Conservation (phyloP, 345 rosid genomes). For the Salix exigua region DNA sequence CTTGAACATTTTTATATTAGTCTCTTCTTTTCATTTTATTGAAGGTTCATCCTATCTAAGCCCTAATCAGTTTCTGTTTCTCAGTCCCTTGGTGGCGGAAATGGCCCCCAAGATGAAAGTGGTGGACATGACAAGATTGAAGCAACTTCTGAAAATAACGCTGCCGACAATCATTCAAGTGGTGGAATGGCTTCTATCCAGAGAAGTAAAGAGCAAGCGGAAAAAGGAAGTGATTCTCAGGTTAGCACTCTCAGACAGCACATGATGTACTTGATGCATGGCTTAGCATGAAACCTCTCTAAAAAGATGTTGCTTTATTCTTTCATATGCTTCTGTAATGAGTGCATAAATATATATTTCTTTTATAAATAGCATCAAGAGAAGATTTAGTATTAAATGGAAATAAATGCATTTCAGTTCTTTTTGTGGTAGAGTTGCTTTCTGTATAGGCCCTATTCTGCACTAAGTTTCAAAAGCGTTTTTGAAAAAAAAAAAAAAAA, state of each 20-base stretch:
- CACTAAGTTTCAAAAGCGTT: too few relatives aligned
- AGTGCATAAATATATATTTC: not conserved
- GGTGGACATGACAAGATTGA: conserved; percentile 69
- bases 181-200: conserved; percentile 38
- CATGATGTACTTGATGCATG: conserved; percentile 1
- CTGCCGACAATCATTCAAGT: conserved; percentile 48
- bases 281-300: not conserved
- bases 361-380: not conserved
- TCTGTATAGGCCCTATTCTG: too few relatives aligned
- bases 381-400: not conserved
- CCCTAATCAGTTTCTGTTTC: conserved; percentile 21
- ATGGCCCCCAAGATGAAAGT: conserved; percentile 51
- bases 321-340: not conserved
- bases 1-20: not conserved
- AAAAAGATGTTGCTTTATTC: not conserved
- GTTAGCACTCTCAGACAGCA: conserved; percentile 36
- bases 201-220: conserved; percentile 41
- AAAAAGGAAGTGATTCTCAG: conserved; percentile 70
- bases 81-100: conserved; percentile 42
- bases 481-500: too few relatives aligned
- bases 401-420: not conserved
- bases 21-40: not conserved
- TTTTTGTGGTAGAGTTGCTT: not conserved
- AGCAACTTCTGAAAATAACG: conserved; percentile 66
- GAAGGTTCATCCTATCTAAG: conserved; percentile 5